Base-by-base conservation (phyloP, 345 rosid species). In the Salix arbutifolia region DNA sequence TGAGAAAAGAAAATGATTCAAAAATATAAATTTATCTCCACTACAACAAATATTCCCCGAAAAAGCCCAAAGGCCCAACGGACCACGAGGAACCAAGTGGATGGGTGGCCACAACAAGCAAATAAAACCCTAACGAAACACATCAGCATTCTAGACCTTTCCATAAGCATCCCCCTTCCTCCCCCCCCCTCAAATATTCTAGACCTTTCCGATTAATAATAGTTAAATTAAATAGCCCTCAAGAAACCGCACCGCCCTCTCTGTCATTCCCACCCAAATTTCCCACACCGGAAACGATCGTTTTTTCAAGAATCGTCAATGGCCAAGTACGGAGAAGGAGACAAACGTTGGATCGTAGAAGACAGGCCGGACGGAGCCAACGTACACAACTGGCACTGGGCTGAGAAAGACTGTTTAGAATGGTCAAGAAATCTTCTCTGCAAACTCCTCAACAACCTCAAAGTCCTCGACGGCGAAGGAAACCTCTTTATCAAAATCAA, bases 351-450 rank as follows among this genome's bases (percentile, higher is more conserved):
- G 98, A 96, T 96, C 88, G 99, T 96, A 0, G 97, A 96, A 62
- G 99, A 94, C 38, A 87, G 99, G 68, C 70, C 94, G n/a, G 98
- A 96, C 86, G 99, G 97, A 48, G 86, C 98, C 80, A 96, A 96
- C 77, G 98, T 94, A 65, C 97, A 96, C 78, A 93, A 93, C 88
- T 94, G 99, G 99, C 99, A 96, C 91, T 96, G 98, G 99, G 84
- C 98, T 1, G 98, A 96, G 80, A 96, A 98, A 48, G 86, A 96
- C 65, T 96, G 98, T 74, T 84, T 96, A 12, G 97, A 90, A 19
- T 94, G 97, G 97, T 90, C 99, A 13, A 86, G 94, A 5, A 88
- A 70, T 70, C 83, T 91, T 74, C 82, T 96, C 86, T 78, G 79
- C 83, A 74, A 80, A n/a, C 88, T 83, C 12, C 85, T 96, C 31